Evolutionary conservation across 1,284 basidiomycete genomes (phyloP), one percentile per base, ranked within the genome.

Genomic region (Naganishia albida): DNA sequence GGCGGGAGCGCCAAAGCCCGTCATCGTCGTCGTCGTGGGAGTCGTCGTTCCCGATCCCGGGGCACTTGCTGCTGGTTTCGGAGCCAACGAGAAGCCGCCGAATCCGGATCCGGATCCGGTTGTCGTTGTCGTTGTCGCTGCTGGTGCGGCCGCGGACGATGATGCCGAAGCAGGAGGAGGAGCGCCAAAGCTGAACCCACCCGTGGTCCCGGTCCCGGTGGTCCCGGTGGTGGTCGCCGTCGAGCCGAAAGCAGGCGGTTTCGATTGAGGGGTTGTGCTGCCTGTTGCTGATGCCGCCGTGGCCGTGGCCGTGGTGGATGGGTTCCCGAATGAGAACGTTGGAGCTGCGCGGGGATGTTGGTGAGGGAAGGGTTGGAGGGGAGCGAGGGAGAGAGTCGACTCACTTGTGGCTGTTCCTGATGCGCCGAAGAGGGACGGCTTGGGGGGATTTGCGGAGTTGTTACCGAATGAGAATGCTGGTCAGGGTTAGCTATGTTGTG

Each of bases 131-230:
- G 40, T 13, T 18, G 64, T 28, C 48, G 65, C 23, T 3, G 59
- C 39, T 39, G 48, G 34, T 51, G 28, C 64, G 26, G 55, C 42
- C 7, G 34, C 13, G 18, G 46, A 38, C 8, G 28, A 43, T 25
- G 28, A 43, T 25, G 54, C 55, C 20, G 56, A 1, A 49, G 63
- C 52, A 48, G 52, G 25, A 3, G 52, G 25, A 3, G 62, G 15
- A 23, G 62, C 62, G 6, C 65, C 65, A 62, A 66, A 66, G 20
- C 23, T 40, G 42, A 66, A 66, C 2, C 59, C 59, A n/a, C 55
- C 55, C 3, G 25, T 30, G 7, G 3, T 18, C 16, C 62, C 62
- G 20, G 30, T 38, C 2, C 43, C n/a, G 4, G 53, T 30, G 8
- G 43, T 53, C 12, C 42, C 34, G 4, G 30, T 30, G 4, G 57